These are phyloP conservation scores for Penicillium sp. DNA, from an alignment of 2,329 filamentous ascomycete genomes.

Conservation along the genomic window DNA sequence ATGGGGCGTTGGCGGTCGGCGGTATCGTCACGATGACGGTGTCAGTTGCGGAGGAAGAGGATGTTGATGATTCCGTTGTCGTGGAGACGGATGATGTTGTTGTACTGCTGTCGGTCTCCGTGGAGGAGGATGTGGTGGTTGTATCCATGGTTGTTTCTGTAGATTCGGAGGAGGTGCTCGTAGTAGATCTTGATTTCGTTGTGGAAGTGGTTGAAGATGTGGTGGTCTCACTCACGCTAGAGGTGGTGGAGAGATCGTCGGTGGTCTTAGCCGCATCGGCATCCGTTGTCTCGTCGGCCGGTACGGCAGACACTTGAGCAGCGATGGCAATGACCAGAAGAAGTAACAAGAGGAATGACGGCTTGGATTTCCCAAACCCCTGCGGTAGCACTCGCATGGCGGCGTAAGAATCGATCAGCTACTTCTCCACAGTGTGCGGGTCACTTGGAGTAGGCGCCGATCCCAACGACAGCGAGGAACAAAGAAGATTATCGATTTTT, in stretches of 20 bases:
- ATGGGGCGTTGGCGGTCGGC: conserved; percentile 79
- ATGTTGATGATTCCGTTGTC: conserved; percentile 29
- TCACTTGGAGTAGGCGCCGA: conserved; percentile 19
- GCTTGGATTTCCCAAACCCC: conserved; percentile 14
- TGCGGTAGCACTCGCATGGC: conserved; percentile 20
- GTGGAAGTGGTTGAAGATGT: conserved; percentile 16
- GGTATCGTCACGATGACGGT: conserved; percentile 76
- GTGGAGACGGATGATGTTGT: conserved; percentile 24
- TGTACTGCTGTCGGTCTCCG: conserved; percentile 14
- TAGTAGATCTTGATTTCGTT: conserved; percentile 16
- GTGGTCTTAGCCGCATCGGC: conserved; percentile 22
- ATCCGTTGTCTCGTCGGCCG: conserved; percentile 17
- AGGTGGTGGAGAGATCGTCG: conserved; percentile 23
- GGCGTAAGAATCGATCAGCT: conserved; percentile 17
- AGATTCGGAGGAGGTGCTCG: conserved; percentile 8
- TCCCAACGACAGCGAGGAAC: conserved; percentile 13
- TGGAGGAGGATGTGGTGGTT: conserved; percentile 18
- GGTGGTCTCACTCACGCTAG: conserved; percentile 18
- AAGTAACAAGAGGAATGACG: conserved; percentile 15
- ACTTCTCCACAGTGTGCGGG: conserved; percentile 25
- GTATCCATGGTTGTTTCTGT: conserved; percentile 18
- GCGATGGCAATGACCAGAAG: conserved; percentile 14
- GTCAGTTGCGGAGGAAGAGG: conserved; percentile 48
- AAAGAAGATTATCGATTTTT: conserved; percentile 3
- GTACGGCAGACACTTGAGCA: conserved; percentile 19